Percentiles rank a stretch among this genome's conserved stretches.
These are phyloP conservation scores for Chlamydomonas sphaeroides DNA, from an alignment of 139 green algal genomes.

Conservation along the genomic window DNA sequence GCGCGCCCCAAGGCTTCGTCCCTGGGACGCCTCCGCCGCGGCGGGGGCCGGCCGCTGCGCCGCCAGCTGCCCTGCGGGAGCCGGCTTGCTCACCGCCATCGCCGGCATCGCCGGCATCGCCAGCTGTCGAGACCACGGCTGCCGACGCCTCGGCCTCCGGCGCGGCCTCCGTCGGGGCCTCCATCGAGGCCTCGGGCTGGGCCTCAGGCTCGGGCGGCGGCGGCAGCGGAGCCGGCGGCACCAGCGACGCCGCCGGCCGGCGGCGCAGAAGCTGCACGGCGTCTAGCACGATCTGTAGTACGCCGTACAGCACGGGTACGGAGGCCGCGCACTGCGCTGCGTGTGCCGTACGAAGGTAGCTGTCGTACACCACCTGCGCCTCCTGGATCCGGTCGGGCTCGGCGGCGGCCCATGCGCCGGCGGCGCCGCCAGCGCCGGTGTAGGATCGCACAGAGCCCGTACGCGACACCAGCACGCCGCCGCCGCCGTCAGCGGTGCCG, in stretches of 20 bases:
- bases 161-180: no score
- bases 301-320: conserved; percentile 4
- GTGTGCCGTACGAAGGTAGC: background rate
- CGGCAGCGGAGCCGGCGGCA: conserved; percentile 14
- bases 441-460: background rate
- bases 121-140: no score
- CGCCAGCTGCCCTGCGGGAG: no score
- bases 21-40: background rate
- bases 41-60: background rate
- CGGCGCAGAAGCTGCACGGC: conserved; percentile 25
- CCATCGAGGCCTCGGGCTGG: background rate
- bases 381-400: background rate
- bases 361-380: background rate
- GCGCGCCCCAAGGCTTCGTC: background rate
- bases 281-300: conserved; percentile 28
- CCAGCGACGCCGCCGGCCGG: background rate
- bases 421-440: background rate
- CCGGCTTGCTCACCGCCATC: background rate
- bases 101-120: background rate
- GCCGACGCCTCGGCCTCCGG: no score
- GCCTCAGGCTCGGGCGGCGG: background rate
- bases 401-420: background rate
- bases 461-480: background rate
- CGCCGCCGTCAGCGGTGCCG: background rate
- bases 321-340: conserved; percentile 1